phyloP scores from a whole-genome alignment of 345 rosid species.

The Eucalyptus cloeziana region DNA sequence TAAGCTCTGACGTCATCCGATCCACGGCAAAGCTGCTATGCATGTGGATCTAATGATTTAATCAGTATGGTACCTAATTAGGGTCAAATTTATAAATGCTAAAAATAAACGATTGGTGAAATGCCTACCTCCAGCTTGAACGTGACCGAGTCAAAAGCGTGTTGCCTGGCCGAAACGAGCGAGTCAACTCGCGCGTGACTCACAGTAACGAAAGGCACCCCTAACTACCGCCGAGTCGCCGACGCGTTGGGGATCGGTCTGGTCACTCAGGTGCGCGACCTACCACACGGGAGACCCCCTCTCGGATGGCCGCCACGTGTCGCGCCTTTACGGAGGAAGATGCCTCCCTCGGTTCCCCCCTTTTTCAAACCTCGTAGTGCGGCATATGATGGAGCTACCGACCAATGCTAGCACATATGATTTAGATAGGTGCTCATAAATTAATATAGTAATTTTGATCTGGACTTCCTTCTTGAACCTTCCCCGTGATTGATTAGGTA shows the following conservation, averaged over 20 bases:
- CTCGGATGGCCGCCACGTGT: not conserved
- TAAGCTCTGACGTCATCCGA: not conserved
- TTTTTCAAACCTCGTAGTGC: not conserved
- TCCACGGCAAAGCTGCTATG: fast-evolving
- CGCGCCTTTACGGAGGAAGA: not conserved
- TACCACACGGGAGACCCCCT: not conserved
- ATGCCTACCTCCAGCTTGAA: not conserved
- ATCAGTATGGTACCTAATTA: not conserved
- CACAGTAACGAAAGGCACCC: not conserved
- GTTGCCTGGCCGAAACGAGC: not conserved
- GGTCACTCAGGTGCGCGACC: not conserved
- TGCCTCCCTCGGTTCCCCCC: not conserved
- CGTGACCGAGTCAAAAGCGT: not conserved
- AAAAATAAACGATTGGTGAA: no score
- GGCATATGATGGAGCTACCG: not conserved
- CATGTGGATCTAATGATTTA: not conserved
- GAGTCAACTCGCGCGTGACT: not conserved
- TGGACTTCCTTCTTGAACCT: not conserved
- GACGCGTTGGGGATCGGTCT: not conserved
- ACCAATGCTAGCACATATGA: not conserved
- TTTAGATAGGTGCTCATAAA: not conserved
- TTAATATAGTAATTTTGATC: not conserved
- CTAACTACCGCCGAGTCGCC: not conserved
- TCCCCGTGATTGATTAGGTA: not conserved
- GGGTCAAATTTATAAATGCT: not conserved